These are phyloP conservation scores for Candida manassasensis DNA, from an alignment of 805 yeast species.

Conservation along the genomic window DNA sequence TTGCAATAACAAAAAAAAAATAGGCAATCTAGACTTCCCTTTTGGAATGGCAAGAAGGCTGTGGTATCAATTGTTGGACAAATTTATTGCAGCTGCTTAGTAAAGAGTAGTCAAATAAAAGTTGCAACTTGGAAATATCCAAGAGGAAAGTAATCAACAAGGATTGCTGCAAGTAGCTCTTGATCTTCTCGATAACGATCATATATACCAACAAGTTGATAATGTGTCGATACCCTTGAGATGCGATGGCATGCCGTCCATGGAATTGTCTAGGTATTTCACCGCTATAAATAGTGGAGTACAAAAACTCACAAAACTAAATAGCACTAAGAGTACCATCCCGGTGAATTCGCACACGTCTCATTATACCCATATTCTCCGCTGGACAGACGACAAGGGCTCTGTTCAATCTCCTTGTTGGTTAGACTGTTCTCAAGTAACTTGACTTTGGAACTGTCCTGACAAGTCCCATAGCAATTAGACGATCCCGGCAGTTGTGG, in stretches of 20 bases:
- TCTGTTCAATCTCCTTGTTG: too few relatives aligned
- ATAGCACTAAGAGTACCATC: too few relatives aligned
- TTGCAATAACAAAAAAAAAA: too few relatives aligned
- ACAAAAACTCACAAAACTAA: not conserved
- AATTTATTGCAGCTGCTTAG: not conserved
- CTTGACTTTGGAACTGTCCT: too few relatives aligned
- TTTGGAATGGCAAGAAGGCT: too few relatives aligned
- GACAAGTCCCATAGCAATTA: too few relatives aligned
- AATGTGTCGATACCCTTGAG: slow-evolving; percentile 3
- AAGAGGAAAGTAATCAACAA: not conserved
- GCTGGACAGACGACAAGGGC: too few relatives aligned
- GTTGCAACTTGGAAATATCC: not conserved
- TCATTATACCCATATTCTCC: too few relatives aligned
- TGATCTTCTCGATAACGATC: not conserved
- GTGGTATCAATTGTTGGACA: not conserved
- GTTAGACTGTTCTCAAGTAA: too few relatives aligned
- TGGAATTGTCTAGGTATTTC: not conserved
- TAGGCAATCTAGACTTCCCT: too few relatives aligned
- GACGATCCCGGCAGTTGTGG: too few relatives aligned
- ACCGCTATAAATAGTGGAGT: slow-evolving; percentile 1
- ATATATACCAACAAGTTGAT: slow-evolving; percentile 1
- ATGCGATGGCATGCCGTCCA: not conserved
- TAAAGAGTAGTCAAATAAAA: not conserved
- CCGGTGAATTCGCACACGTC: too few relatives aligned
- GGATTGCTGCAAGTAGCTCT: not conserved